Base-by-base conservation (phyloP, 805 yeast genomes). In the Kockiozyma suomiensis region DNA sequence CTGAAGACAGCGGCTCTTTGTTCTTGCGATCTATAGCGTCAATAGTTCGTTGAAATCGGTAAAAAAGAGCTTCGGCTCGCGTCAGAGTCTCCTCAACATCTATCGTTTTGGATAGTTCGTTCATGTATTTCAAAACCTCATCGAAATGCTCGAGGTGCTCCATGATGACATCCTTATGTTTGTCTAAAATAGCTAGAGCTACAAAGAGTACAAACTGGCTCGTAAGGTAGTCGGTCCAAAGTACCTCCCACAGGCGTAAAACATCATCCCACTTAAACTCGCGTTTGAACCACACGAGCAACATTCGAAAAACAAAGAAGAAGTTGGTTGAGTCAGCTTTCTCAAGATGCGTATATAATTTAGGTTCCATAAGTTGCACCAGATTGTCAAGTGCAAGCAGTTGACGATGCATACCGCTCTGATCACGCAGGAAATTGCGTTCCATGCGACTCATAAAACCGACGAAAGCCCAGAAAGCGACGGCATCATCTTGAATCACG, bases 371-470 rank as follows among this genome's bases (percentile, higher is more conserved):
- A 65, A 94, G 84, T 67, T 88, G 96, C n/a, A 88, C 87, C 41
- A 94, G 76, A 62, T 90, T 93, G 66, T 89, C 90, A 65, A 94
- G 77, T 0, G 93, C 84, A 15, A 83, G 76, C 88, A 94, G 86
- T 75, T 93, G 98, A 51, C 82, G 82, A 69, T 90, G 87, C 87
- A 94, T 94, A 0, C 99, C 99, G 42, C 90, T 82, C 72, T 94
- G 96, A 73, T 90, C 97, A 50, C 96, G 82, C 30, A 93, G 76
- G 72, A 92, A 94, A 73, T 94, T 94, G 54, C 97, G 80, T 73
- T 93, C 97, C 97, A 93, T 91, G 56, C 94, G 78, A 52, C 89
- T 90, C 98, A 94, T 93, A 66, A 90, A 89, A 41, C 85, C 83
- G 2, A 83, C 80, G 76, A 94, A 93, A 7, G 91, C 86, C 96